Percentiles rank a stretch among this genome's conserved stretches.
Evolutionary conservation across 1,284 basidiomycete species (phyloP).

Genomic region (Megacollybia platyphylla): DNA sequence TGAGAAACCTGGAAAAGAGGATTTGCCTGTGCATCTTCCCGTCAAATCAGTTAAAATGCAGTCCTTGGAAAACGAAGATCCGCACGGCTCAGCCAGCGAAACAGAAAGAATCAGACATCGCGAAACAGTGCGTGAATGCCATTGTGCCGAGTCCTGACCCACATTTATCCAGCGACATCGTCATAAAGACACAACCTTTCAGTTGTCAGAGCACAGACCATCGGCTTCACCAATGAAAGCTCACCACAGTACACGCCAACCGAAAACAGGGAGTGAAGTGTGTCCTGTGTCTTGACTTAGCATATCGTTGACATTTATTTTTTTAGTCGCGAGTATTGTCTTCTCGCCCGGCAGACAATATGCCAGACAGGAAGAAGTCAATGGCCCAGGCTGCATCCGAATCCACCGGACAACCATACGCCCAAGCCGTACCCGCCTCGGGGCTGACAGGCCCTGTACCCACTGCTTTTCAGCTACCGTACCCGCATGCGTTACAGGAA

Average conservation of each 20-base stretch:
- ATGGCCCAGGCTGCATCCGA: no score
- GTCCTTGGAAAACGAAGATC: not conserved
- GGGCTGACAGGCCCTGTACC: no score
- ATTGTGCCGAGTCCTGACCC: not conserved
- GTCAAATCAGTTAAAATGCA: not conserved
- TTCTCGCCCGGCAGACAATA: no score
- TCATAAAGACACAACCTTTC: not conserved
- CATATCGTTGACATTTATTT: no score
- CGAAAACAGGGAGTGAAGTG: not conserved
- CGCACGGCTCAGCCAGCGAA: conserved; percentile 4
- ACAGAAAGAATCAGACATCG: conserved; percentile 1
- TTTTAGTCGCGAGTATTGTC: no score
- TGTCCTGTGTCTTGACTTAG: no score
- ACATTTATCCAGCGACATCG: conserved; percentile 1
- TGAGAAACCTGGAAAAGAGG: not conserved
- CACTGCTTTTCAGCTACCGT: no score
- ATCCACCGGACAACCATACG: no score
- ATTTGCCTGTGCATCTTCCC: not conserved
- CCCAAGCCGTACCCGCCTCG: no score
- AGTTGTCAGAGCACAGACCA: not conserved
- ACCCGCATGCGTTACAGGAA: no score
- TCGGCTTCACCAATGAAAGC: not conserved
- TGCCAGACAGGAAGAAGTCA: no score
- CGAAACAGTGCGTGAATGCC: not conserved
- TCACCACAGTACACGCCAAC: not conserved